Evolutionary conservation across 2,329 filamentous ascomycete genomes (phyloP), one percentile per base, ranked within the genome.

Genomic region (Sporothrix phasma): DNA sequence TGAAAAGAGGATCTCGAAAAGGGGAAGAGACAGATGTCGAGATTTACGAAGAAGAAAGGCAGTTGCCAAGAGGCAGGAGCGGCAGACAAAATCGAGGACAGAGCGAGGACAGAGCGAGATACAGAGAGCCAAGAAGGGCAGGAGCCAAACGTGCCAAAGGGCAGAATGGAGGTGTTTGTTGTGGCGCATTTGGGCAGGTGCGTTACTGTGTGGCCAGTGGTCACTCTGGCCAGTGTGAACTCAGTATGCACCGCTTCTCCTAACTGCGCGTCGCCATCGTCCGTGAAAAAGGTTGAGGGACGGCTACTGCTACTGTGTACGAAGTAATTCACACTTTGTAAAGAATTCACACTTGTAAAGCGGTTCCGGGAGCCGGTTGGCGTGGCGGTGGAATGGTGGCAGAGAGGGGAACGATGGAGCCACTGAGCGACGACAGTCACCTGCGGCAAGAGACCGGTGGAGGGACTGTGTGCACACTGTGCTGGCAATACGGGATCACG

Each of bases 321-420:
- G n/a, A n/a, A n/a, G n/a, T n/a, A n/a, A n/a, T n/a, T n/a, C n/a
- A n/a, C n/a, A n/a, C n/a, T n/a, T n/a, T n/a, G n/a, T n/a, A n/a
- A n/a, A n/a, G n/a, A n/a, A n/a, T n/a, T n/a, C n/a, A n/a, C n/a
- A n/a, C n/a, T n/a, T 45, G 39, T 24, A 22, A 60, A 37, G 37
- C n/a, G 13, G 58, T 31, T 22, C 58, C 19, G 29, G 26, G 19
- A 8, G 24, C 60, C n/a, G 47, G 47, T 43, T 54, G 47, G 22
- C 39, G 49, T 54, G 47, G 22, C 39, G 49, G 61, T 56, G 61
- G 39, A 62, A 62, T 53, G 37, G 47, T 43, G 39, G 34, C 31
- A 47, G 49, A 39, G 61, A 53, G 49, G 47, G 61, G 49, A 37
- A 63, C 61, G 49, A 58, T 53, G 61, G 61, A 26, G 61, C 26